These are phyloP conservation scores for Glycine tomentella DNA, from an alignment of 306 rosid species.

Conservation along the genomic window DNA sequence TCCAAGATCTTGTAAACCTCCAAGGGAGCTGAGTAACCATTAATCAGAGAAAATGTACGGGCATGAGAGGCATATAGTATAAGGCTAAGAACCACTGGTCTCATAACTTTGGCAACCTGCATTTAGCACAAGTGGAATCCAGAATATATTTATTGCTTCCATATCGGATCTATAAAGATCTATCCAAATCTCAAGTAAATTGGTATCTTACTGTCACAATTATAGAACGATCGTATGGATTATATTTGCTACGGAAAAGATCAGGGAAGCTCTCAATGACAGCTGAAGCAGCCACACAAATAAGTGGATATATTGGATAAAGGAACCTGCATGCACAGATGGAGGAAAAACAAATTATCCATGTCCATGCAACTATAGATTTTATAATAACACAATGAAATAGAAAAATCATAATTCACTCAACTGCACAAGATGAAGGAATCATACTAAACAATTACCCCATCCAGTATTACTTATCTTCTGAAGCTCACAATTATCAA, in stretches of 20 bases:
- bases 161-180: constrained; percentile 30
- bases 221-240: constrained; percentile 53
- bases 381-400: constrained; percentile 1
- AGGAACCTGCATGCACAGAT: constrained; percentile 74
- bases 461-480: constrained; percentile 3
- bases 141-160: constrained; percentile 27
- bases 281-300: constrained; percentile 97
- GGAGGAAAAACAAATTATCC: constrained; percentile 4
- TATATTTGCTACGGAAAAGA: constrained; percentile 73
- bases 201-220: constrained; percentile 62
- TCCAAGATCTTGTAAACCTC: constrained; percentile 90
- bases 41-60: constrained; percentile 90
- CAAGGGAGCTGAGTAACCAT: constrained; percentile 94
- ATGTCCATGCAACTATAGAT: constrained; percentile 9
- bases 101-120: constrained; percentile 79
- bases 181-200: constrained; percentile 18
- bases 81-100: constrained; percentile 84
- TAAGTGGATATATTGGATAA: constrained; percentile 94
- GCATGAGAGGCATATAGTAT: constrained; percentile 89
- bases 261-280: constrained; percentile 97
- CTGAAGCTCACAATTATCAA: not conserved
- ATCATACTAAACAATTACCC: constrained; percentile 9
- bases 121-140: constrained; percentile 33
- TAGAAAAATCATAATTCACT: constrained; percentile 7
- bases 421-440: constrained; percentile 33